These are phyloP conservation scores for Wickerhamiella vanderwaltii DNA, from an alignment of 805 yeast species.

Conservation along the genomic window DNA sequence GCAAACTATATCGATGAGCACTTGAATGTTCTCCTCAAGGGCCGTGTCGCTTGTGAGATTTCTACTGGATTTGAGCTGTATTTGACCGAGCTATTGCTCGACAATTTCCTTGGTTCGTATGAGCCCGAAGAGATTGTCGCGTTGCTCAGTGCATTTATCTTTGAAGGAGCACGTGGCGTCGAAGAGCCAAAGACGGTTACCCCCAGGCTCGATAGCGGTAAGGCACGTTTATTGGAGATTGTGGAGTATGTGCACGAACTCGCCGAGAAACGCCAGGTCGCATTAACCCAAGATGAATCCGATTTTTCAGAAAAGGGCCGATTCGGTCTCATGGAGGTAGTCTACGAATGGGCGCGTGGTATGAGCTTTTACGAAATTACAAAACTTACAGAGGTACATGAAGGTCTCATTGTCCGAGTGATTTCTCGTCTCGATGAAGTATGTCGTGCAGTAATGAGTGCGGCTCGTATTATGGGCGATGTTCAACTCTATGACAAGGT, in stretches of 20 bases:
- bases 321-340: constrained; percentile 84
- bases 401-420: constrained; percentile 94
- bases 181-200: constrained; percentile 60
- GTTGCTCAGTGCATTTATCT: constrained; percentile 77
- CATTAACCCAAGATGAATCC: constrained; percentile 71
- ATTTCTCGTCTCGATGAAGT: constrained; percentile 89
- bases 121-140: constrained; percentile 98
- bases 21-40: constrained; percentile 48
- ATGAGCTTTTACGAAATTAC: constrained; percentile 82
- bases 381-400: constrained; percentile 78
- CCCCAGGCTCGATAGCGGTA: constrained; percentile 60
- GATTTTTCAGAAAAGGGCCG: constrained; percentile 72
- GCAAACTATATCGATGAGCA: constrained; percentile 68
- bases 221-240: constrained; percentile 53
- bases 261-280: constrained; percentile 55
- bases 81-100: constrained; percentile 80
- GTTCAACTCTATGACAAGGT: constrained; percentile 78
- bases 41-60: constrained; percentile 35
- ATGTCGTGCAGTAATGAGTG: constrained; percentile 86
- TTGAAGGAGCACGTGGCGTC: constrained; percentile 66
- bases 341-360: constrained; percentile 97
- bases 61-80: constrained; percentile 80
- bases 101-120: constrained; percentile 83
- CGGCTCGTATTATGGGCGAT: constrained; percentile 91
- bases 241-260: constrained; percentile 49